These are phyloP conservation scores for Exophiala xenobiotica DNA, from an alignment of 2,329 filamentous ascomycete species.

Conservation along the genomic window DNA sequence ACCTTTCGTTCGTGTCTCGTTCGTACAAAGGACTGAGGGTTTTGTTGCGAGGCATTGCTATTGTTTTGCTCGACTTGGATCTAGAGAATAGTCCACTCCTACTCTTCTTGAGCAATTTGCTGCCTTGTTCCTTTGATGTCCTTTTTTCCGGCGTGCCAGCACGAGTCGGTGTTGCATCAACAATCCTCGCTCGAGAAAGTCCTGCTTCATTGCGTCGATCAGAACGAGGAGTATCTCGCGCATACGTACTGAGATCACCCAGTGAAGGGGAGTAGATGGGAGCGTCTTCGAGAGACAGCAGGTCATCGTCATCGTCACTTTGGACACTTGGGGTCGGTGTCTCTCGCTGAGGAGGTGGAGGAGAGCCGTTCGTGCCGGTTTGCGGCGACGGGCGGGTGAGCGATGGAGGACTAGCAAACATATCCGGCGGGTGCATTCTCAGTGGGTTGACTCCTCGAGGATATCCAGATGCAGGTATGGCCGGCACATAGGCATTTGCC, in stretches of 20 bases:
- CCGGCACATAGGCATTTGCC: slow-evolving; percentile 20
- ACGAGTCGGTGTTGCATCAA: slow-evolving; percentile 17
- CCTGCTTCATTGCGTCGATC: neutral
- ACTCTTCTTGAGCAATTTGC: slow-evolving; percentile 21
- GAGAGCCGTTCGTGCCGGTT: neutral
- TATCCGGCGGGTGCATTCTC: slow-evolving; percentile 24
- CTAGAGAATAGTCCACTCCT: slow-evolving; percentile 22
- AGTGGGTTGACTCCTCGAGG: slow-evolving; percentile 24
- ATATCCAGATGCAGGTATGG: slow-evolving; percentile 9
- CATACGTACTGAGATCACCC: slow-evolving; percentile 28
- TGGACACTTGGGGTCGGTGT: slow-evolving; percentile 1
- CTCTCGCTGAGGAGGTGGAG: neutral
- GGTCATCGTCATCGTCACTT: slow-evolving; percentile 20
- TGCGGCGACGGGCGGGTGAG: neutral
- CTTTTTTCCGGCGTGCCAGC: slow-evolving; percentile 7
- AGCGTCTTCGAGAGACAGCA: slow-evolving; percentile 22
- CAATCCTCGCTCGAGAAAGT: neutral
- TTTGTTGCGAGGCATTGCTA: neutral
- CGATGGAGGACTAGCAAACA: slow-evolving; percentile 15
- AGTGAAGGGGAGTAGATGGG: slow-evolving; percentile 30
- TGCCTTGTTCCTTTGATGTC: neutral
- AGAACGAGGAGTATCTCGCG: slow-evolving; percentile 23
- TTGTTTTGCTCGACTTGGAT: slow-evolving; percentile 10
- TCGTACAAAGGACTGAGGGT: slow-evolving; percentile 5
- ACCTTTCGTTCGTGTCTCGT: slow-evolving; percentile 10